These are phyloP conservation scores for Boechera divaricarpa DNA, from an alignment of 345 rosid genomes.

Conservation along the genomic window DNA sequence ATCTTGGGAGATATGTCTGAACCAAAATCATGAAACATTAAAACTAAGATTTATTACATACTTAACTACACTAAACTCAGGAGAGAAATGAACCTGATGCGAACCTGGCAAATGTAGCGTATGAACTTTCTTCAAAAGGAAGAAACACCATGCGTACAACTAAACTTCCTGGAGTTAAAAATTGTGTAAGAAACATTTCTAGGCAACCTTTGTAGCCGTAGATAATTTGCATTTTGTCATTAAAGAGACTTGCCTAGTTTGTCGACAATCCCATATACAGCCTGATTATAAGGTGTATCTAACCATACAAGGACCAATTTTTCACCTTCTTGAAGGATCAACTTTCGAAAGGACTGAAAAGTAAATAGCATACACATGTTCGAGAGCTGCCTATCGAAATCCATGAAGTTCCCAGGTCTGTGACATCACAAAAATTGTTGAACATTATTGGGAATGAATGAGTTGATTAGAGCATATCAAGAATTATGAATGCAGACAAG, in stretches of 20 bases:
- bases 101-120: constrained; percentile 94
- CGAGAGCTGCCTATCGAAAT: constrained; percentile 73
- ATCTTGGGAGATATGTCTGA: neutral
- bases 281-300: constrained; percentile 96
- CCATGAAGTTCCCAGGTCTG: constrained; percentile 64
- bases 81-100: constrained; percentile 90
- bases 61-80: constrained; percentile 38
- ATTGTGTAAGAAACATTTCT: constrained; percentile 8
- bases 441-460: constrained; percentile 15
- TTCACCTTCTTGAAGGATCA: constrained; percentile 98
- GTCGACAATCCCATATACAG: constrained; percentile 93
- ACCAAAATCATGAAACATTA: constrained; percentile 13
- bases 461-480: constrained; percentile 3
- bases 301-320: constrained; percentile 93
- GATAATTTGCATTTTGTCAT: constrained; percentile 8
- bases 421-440: constrained; percentile 38
- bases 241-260: constrained; percentile 64
- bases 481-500: neutral
- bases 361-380: constrained; percentile 87
- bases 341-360: constrained; percentile 78
- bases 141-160: constrained; percentile 94
- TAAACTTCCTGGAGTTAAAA: constrained; percentile 69
- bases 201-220: constrained; percentile 1
- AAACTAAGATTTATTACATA: constrained; percentile 6
- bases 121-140: constrained; percentile 97